Conservation (phyloP, 352 stramenopile species). For the Phytophthora rubi region DNA sequence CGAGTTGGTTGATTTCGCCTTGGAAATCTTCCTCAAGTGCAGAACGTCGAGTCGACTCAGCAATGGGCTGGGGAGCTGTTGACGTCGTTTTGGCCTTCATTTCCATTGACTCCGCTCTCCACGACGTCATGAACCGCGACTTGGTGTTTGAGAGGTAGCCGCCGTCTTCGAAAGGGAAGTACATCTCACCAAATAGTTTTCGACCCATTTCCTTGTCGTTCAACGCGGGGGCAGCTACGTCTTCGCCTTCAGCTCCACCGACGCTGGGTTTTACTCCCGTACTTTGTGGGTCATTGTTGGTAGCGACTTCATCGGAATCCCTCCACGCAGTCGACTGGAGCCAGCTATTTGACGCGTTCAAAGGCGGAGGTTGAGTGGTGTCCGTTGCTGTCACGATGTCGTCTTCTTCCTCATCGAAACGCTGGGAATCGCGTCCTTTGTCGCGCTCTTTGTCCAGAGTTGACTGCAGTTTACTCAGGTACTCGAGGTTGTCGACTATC, state of each 20-base stretch:
- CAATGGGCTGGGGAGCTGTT: slow-evolving; percentile 9
- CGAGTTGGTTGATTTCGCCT: slow-evolving; percentile 29
- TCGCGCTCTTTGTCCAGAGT: slow-evolving; percentile 76
- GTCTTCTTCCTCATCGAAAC: slow-evolving; percentile 78
- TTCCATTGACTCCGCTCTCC: slow-evolving; percentile 39
- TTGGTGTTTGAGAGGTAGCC: slow-evolving; percentile 67
- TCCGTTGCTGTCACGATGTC: slow-evolving; percentile 18
- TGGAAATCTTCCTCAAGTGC: slow-evolving; percentile 34
- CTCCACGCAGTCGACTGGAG: slow-evolving; percentile 14
- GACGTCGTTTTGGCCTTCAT: slow-evolving; percentile 21
- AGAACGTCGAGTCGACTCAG: not conserved
- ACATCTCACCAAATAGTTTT: slow-evolving; percentile 88
- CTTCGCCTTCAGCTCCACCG: not conserved
- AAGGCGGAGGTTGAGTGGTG: not conserved
- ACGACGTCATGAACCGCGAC: slow-evolving; percentile 39
- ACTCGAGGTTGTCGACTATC: slow-evolving; percentile 95
- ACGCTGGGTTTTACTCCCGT: not conserved
- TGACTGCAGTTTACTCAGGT: slow-evolving; percentile 84
- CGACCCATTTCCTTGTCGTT: slow-evolving; percentile 86
- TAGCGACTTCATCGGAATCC: slow-evolving; percentile 3
- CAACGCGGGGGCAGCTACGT: slow-evolving; percentile 25
- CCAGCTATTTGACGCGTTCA: slow-evolving; percentile 21
- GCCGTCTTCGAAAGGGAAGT: slow-evolving; percentile 86
- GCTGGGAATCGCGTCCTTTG: slow-evolving; percentile 38
- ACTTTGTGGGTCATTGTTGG: not conserved